Evolutionary conservation across 1,284 basidiomycete genomes (phyloP), one percentile per base, ranked within the genome.

Genomic region (Ustilago trichophora): DNA sequence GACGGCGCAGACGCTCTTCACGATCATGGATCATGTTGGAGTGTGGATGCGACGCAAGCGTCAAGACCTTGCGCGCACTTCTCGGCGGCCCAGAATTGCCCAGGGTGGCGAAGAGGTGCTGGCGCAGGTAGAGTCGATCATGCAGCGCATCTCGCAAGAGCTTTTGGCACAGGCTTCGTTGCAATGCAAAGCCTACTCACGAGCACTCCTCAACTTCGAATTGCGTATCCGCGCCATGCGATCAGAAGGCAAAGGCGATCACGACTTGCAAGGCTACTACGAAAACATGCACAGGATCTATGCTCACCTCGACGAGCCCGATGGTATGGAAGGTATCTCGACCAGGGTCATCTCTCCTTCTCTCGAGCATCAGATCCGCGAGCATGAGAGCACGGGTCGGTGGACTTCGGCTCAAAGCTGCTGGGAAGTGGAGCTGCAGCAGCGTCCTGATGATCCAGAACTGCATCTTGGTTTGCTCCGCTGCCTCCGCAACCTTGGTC

Each of bases 321-420:
- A 99, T 82, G 96, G 96, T 11, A 99, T 99, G 96, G 94, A 98
- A 83, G 96, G 96, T 0, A 87, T 98, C 22, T 97, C 96, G 0
- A 89, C 91, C 1, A 84, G 90, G 62, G 91, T 99, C 55, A 84
- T 97, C 12, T 88, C 91, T 0, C 96, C 96, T 0, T 91, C 92
- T 1, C 83, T 98, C 43, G 92, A 98, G 73, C 92, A 98, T 82
- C 94, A 98, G 82, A 98, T 99, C 60, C 89, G 96, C 40, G 92
- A 98, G 76, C 96, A 99, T 77, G 96, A 99, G 82, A 96, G 91
- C 72, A 97, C 92, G 1, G 96, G 96, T 4, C 86, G 90, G 35
- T 99, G 96, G 96, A 98, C 96, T 0, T 91, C 93, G 4, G 96
- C 96, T 5, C 96, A 98, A 82, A 98, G 95, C 77, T 99, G 96